phyloP scores from a whole-genome alignment of 331 rosid genomes.

The Dryas integrifolia region DNA sequence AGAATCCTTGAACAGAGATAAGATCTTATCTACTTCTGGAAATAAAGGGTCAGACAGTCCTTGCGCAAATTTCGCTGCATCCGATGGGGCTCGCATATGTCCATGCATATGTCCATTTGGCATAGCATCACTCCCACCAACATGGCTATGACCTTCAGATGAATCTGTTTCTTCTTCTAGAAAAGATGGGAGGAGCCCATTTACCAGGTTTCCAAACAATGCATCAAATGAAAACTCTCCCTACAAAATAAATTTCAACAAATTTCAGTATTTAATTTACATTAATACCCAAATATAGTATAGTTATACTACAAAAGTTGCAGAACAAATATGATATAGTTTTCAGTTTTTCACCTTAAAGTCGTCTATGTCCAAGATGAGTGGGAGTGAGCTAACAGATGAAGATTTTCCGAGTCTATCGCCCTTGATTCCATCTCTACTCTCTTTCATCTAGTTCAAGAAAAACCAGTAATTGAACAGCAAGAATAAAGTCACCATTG shows the following conservation, averaged over 20 bases:
- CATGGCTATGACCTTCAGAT: slow-evolving; percentile 44
- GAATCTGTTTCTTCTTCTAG: slow-evolving; percentile 64
- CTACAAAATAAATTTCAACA: slow-evolving; percentile 29
- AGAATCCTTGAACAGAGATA: slow-evolving; percentile 83
- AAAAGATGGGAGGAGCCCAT: slow-evolving; percentile 75
- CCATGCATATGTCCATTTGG: slow-evolving; percentile 63
- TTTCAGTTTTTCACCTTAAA: slow-evolving; percentile 59
- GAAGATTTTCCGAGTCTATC: slow-evolving; percentile 38
- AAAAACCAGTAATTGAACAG: neutral
- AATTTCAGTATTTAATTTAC: neutral
- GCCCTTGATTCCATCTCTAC: slow-evolving; percentile 48
- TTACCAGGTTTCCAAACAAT: slow-evolving; percentile 77
- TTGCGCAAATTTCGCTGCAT: slow-evolving; percentile 49
- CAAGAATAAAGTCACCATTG: neutral
- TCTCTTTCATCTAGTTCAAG: slow-evolving; percentile 62
- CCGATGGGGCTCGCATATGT: slow-evolving; percentile 45
- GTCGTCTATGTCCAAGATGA: slow-evolving; percentile 85
- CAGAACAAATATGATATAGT: slow-evolving; percentile 11
- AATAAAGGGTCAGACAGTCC: slow-evolving; percentile 56
- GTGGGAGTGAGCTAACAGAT: slow-evolving; percentile 60
- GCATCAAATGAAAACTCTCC: slow-evolving; percentile 88
- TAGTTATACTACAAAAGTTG: neutral
- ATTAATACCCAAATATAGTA: neutral
- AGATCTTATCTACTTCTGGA: slow-evolving; percentile 84
- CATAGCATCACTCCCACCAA: slow-evolving; percentile 40